Base-by-base conservation (phyloP, 2,329 filamentous ascomycete genomes). In the Fusarium xyrophilum region DNA sequence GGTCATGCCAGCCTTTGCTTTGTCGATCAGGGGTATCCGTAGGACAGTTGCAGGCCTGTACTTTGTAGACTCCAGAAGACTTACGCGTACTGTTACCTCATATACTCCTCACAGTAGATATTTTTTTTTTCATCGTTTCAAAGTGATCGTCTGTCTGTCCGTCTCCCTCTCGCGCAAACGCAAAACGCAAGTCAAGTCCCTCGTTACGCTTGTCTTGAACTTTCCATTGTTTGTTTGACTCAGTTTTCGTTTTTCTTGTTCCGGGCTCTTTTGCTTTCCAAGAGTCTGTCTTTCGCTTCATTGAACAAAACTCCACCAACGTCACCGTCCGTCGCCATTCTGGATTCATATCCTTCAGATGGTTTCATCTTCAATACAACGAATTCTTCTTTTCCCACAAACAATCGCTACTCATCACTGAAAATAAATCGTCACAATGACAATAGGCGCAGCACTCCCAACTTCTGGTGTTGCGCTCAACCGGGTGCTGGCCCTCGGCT, bases 81-180 rank as follows among this genome's bases (percentile, higher is more conserved):
- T 65, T 65, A 65, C 62, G 62, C 55, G 62, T 65, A 65, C 61
- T 12, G 54, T 65, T 64, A 63, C 61, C 60, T 63, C 61, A 64
- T 59, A 64, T 59, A 59, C 33, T 38, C 53, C 43, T 36, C 43
- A 56, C 50, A 30, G 60, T 63, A 48, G 39, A 23, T 62, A 35
- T 43, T 38, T 21, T 43, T 38, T 21, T 21, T 32, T n/a, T 6
- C 8, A 17, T 36, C 27, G 59, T 63, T 17, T 40, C 36, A 30
- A 42, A 61, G 50, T 52, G 43, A 63, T 64, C 60, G 51, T 57
- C 57, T 46, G 51, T 57, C 57, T 46, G 27, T 28, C 38, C 15
- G 56, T 62, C 57, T 46, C 27, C 40, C 21, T 33, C 38, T 32
- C 27, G 25, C 35, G 35, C 39, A 33, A 43, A 56, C n/a, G 50